Evolutionary conservation across 192 early-diverging fungal species (phyloP).

Genomic region (Lunasporangiospora selenospora): DNA sequence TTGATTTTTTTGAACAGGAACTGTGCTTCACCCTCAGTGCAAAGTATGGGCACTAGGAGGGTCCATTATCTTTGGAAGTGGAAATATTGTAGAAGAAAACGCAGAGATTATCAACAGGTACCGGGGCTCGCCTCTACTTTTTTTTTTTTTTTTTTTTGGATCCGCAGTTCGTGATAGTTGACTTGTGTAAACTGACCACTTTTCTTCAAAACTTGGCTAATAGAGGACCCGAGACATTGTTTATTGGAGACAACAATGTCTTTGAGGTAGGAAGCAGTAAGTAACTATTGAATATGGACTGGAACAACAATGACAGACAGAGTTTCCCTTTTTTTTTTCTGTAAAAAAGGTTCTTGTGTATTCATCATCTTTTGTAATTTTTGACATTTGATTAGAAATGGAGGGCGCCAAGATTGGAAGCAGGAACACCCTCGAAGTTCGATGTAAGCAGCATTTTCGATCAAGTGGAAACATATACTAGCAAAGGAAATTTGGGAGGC

Average conservation of each 20-base stretch:
- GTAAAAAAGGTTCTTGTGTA: too few species aligned
- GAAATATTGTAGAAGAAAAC: constrained; percentile 82
- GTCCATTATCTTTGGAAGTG: constrained; percentile 70
- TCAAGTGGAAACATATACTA: too few species aligned
- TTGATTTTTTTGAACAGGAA: constrained; percentile 55
- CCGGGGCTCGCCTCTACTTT: neutral
- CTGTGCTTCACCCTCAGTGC: constrained; percentile 78
- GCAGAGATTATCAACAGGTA: constrained; percentile 75
- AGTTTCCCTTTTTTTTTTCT: neutral
- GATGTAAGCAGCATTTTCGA: constrained; percentile 55
- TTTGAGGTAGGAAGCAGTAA: constrained; percentile 78
- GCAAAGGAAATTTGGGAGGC: too few species aligned
- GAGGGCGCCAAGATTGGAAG: constrained; percentile 72
- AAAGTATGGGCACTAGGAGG: constrained; percentile 69
- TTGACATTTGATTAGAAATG: constrained; percentile 51
- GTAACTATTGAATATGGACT: constrained; percentile 9
- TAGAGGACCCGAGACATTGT: constrained; percentile 56
- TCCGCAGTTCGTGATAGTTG: neutral
- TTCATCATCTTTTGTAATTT: neutral
- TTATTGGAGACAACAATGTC: constrained; percentile 76
- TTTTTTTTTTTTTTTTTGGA: neutral
- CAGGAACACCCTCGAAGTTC: constrained; percentile 68
- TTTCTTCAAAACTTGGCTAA: neutral
- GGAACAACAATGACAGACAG: too few species aligned
- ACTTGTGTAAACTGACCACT: neutral